These are phyloP conservation scores for Boletus vinaceobasis DNA, from an alignment of 768 basidiomycete species.

Conservation along the genomic window DNA sequence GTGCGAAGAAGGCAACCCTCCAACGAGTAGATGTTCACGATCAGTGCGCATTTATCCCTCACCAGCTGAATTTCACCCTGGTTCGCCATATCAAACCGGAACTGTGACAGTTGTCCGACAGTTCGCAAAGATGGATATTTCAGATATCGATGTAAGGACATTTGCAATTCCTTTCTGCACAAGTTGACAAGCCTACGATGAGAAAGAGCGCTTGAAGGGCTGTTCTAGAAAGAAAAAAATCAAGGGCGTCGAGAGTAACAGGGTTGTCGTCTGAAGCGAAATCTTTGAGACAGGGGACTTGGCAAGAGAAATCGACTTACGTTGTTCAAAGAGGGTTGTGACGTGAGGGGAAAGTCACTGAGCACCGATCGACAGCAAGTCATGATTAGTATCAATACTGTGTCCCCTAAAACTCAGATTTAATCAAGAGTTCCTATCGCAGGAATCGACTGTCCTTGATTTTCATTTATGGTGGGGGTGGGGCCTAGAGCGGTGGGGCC, in stretches of 20 bases:
- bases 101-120: background rate
- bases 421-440: constrained; percentile 6
- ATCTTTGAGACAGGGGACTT: background rate
- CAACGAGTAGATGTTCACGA: background rate
- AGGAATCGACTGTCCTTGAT: constrained; percentile 8
- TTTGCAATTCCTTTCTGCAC: background rate
- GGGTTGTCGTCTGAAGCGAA: constrained; percentile 3
- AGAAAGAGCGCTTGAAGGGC: background rate
- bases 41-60: constrained; percentile 3
- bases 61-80: background rate
- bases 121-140: background rate
- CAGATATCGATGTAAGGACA: background rate
- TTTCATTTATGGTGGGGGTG: background rate
- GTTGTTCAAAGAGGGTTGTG: constrained; percentile 5
- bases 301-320: constrained; percentile 5
- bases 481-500: background rate
- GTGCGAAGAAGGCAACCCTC: constrained; percentile 8
- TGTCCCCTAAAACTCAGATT: constrained; percentile 14
- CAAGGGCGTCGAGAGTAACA: background rate
- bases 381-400: background rate
- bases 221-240: background rate
- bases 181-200: background rate
- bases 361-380: background rate
- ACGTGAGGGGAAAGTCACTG: background rate
- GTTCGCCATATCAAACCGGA: background rate